Percentiles rank a stretch among this genome's conserved stretches.
Conservation (phyloP, 495 filamentous ascomycete species). For the Aspergillus hancockii region DNA sequence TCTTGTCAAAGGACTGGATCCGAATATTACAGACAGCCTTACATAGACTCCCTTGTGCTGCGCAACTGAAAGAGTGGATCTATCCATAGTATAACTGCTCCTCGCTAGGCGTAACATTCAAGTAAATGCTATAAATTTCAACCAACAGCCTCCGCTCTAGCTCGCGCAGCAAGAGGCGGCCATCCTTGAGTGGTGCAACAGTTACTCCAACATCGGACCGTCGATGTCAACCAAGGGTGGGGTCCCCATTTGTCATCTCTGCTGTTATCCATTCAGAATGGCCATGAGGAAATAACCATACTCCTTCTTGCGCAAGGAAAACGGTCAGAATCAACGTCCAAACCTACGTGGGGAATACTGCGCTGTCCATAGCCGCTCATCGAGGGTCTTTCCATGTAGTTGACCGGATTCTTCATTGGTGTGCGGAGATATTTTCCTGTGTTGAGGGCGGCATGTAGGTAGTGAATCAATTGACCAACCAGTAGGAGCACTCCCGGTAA, state of each 20-base stretch:
- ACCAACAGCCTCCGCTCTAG: background rate
- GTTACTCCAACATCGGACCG: background rate
- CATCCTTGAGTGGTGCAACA: background rate
- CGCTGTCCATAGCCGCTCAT: background rate
- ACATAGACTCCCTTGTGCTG: background rate
- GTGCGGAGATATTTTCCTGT: no score
- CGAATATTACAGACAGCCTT: background rate
- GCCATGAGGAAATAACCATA: background rate
- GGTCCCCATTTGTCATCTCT: background rate
- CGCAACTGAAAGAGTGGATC: background rate
- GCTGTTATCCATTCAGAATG: background rate
- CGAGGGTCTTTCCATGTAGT: background rate
- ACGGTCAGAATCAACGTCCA: background rate
- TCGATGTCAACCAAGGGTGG: background rate
- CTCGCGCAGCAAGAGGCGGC: background rate
- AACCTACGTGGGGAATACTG: background rate
- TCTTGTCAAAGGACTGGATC: background rate
- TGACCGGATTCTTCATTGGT: background rate
- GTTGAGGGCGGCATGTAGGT: no score
- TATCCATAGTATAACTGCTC: background rate
- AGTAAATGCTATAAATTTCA: background rate
- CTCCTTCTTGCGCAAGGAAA: background rate
- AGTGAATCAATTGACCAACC: no score
- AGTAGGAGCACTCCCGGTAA: no score
- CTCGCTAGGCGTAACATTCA: background rate